These are phyloP conservation scores for Penicillium goetzii DNA, from an alignment of 495 filamentous ascomycete genomes.

Conservation along the genomic window DNA sequence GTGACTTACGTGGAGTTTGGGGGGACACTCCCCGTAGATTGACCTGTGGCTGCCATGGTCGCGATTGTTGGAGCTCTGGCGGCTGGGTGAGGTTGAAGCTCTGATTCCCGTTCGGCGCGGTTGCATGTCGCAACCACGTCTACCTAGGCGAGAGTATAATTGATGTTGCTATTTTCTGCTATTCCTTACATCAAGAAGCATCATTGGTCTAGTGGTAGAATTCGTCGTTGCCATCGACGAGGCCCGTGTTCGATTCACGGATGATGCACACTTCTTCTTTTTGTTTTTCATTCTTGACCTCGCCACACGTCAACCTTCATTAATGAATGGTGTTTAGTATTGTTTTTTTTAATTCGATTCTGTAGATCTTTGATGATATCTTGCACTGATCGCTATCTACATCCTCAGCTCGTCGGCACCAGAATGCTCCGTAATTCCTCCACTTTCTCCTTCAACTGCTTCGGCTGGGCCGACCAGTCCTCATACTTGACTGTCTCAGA, in stretches of 20 bases:
- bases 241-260: constrained; percentile 63
- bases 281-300: constrained; percentile 12
- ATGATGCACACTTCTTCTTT: constrained; percentile 49
- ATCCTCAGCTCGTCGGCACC: constrained; percentile 5
- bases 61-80: constrained; percentile 34
- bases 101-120: constrained; percentile 14
- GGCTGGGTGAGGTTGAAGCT: constrained; percentile 30
- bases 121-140: neutral
- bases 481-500: constrained; percentile 41
- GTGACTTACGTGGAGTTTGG: constrained; percentile 55
- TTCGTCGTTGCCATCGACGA: constrained; percentile 64
- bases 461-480: constrained; percentile 48
- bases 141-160: neutral
- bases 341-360: neutral
- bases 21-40: constrained; percentile 34
- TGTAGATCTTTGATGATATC: neutral
- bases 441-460: constrained; percentile 43
- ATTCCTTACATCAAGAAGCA: constrained; percentile 32
- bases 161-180: neutral
- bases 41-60: constrained; percentile 46
- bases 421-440: constrained; percentile 34
- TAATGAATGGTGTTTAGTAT: no score
- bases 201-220: constrained; percentile 65
- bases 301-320: neutral
- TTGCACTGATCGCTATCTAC: neutral